Percentiles rank a stretch among this genome's conserved stretches.
phyloP scores from a whole-genome alignment of 257 asterid genomes.

The Lavandula angustifolia region DNA sequence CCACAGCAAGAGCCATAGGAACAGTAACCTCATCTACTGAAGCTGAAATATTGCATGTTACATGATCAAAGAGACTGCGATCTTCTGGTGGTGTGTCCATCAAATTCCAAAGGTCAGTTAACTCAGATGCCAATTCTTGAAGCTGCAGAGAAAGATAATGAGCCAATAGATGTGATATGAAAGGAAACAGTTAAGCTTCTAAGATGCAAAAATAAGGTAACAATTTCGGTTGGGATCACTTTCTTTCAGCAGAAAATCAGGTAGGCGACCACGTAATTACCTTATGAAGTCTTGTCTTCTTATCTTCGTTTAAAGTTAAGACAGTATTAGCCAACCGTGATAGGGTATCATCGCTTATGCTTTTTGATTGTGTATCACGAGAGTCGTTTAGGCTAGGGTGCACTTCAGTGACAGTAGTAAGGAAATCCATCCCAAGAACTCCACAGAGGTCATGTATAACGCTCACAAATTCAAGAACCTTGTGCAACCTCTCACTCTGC shows the following conservation, averaged over 20 bases:
- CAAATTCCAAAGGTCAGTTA: constrained; percentile 95
- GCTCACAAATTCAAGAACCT: constrained; percentile 92
- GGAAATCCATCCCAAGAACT: constrained; percentile 90
- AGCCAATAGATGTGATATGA: constrained; percentile 23
- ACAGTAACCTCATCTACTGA: constrained; percentile 80
- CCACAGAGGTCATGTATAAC: constrained; percentile 94
- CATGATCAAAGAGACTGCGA: constrained; percentile 59
- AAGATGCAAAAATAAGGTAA: constrained; percentile 10
- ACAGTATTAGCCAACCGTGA: constrained; percentile 85
- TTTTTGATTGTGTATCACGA: constrained; percentile 75
- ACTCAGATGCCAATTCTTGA: constrained; percentile 90
- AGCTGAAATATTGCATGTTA: constrained; percentile 76
- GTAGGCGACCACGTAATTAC: constrained; percentile 38
- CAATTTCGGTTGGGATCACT: too few species aligned
- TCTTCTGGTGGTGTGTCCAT: constrained; percentile 93
- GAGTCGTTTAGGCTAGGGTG: constrained; percentile 90
- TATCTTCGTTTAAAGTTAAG: constrained; percentile 71
- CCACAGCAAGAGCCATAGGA: constrained; percentile 89
- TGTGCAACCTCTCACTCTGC: constrained; percentile 94
- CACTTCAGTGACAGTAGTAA: constrained; percentile 76
- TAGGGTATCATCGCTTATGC: constrained; percentile 89
- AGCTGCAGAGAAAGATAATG: constrained; percentile 57
- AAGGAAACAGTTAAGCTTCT: constrained; percentile 4
- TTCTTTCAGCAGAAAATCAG: constrained; percentile 2
- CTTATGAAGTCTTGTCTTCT: constrained; percentile 79